phyloP scores from a whole-genome alignment of 1,284 basidiomycete genomes.

The Amylostereum chailletii region DNA sequence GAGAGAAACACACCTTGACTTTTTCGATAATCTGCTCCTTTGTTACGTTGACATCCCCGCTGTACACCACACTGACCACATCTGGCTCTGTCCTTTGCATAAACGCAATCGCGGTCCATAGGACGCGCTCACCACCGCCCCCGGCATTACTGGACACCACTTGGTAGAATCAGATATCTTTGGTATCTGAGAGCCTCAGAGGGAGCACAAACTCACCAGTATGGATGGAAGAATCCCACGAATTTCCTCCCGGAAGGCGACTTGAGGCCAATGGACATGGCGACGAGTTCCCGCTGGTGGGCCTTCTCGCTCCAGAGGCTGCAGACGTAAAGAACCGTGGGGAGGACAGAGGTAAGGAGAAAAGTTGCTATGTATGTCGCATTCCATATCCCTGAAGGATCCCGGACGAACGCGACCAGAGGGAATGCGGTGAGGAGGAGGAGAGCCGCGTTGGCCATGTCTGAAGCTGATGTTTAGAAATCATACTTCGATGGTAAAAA shows the following conservation, averaged over 20 bases:
- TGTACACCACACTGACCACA: conserved; percentile 81
- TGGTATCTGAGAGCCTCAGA: not conserved
- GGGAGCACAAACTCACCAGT: conserved; percentile 56
- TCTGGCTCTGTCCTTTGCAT: conserved; percentile 70
- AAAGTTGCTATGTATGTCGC: no score
- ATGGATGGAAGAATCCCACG: conserved; percentile 92
- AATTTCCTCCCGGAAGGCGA: conserved; percentile 28
- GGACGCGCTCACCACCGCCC: conserved; percentile 92
- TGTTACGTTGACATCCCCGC: conserved; percentile 73
- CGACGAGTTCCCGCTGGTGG: not conserved
- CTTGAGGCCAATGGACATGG: not conserved
- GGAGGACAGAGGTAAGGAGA: no score
- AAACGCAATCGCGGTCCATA: conserved; percentile 86
- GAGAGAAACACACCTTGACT: conserved; percentile 54
- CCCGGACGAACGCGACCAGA: no score
- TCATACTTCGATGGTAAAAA: no score
- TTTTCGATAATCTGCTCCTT: conserved; percentile 80
- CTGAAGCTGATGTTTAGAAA: no score
- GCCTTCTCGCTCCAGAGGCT: conserved; percentile 1
- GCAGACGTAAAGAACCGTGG: not conserved
- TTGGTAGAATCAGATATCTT: conserved; percentile 23
- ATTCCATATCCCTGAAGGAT: no score
- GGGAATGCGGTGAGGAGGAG: no score
- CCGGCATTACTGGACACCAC: conserved; percentile 78
- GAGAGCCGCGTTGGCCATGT: no score